Evolutionary conservation across 2,329 filamentous ascomycete genomes (phyloP).

Genomic region (Monosporascus sp.): DNA sequence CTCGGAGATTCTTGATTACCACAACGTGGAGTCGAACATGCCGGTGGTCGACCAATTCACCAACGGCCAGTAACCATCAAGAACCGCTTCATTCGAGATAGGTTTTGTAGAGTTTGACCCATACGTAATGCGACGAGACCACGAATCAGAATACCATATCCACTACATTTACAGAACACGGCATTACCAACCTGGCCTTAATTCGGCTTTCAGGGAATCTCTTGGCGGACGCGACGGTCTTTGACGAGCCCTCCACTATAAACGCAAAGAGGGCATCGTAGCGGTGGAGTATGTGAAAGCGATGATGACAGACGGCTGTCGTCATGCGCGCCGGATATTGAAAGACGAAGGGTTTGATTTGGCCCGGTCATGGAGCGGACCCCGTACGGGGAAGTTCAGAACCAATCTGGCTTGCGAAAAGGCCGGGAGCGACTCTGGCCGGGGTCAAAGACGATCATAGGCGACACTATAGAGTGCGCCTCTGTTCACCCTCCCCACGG

Average conservation of each 20-base stretch:
- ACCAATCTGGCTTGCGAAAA: no score
- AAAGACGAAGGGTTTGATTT: no score
- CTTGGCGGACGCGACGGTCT: neutral
- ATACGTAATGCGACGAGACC: neutral
- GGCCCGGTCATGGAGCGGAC: no score
- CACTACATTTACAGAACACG: neutral
- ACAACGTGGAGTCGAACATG: conserved; percentile 70
- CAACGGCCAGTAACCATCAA: conserved; percentile 30
- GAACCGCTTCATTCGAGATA: neutral
- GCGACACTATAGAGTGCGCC: no score
- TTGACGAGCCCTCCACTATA: neutral
- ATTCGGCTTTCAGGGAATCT: neutral
- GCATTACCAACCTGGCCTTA: neutral
- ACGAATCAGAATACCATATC: neutral
- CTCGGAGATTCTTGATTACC: conserved; percentile 97
- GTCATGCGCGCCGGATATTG: no score
- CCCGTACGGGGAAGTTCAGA: no score
- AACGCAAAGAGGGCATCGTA: no score
- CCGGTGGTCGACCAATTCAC: conserved; percentile 35
- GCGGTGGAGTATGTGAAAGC: no score
- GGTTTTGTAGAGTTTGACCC: neutral
- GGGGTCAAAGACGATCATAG: no score
- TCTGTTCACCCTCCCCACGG: no score
- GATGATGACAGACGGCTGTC: no score
- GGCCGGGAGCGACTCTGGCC: no score